Evolutionary conservation across 768 basidiomycete genomes (phyloP).

Genomic region (Sutorius australiensis): DNA sequence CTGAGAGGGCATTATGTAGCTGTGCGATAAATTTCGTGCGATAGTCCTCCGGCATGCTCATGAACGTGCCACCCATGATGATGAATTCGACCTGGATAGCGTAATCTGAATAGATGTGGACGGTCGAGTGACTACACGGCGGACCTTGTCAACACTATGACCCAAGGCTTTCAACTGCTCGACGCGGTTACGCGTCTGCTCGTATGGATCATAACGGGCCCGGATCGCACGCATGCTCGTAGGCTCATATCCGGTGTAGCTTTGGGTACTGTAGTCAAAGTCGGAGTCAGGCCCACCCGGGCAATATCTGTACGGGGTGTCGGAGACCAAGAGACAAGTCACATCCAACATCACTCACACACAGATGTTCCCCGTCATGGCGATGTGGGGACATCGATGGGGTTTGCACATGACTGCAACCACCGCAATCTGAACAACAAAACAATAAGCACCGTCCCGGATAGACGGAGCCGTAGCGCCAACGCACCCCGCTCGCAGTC

Average conservation of each 20-base stretch:
- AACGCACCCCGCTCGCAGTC: slow-evolving; percentile 88
- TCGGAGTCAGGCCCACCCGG: slow-evolving; percentile 99
- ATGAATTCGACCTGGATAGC: slow-evolving; percentile 74
- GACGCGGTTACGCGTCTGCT: slow-evolving; percentile 91
- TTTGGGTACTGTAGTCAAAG: slow-evolving; percentile 98
- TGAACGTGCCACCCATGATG: slow-evolving; percentile 98
- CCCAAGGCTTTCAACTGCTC: slow-evolving; percentile 96
- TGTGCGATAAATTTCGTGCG: slow-evolving; percentile 91
- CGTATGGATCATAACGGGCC: slow-evolving; percentile 94
- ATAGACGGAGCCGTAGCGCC: neutral
- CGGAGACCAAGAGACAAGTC: slow-evolving; percentile 2
- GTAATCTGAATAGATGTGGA: neutral
- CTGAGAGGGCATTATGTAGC: slow-evolving; percentile 93
- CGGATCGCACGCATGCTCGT: slow-evolving; percentile 99
- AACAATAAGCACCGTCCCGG: neutral
- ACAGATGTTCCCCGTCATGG: slow-evolving; percentile 99
- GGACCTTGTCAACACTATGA: slow-evolving; percentile 94
- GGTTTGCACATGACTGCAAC: slow-evolving; percentile 99
- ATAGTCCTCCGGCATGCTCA: slow-evolving; percentile 99
- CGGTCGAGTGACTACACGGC: neutral
- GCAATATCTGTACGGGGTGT: slow-evolving; percentile 64
- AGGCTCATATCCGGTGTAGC: slow-evolving; percentile 92
- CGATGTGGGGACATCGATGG: slow-evolving; percentile 98
- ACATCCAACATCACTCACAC: slow-evolving; percentile 54
- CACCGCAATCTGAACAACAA: slow-evolving; percentile 74